Base-by-base conservation (phyloP, 345 rosid species). In the Capsella bursapastoris region DNA sequence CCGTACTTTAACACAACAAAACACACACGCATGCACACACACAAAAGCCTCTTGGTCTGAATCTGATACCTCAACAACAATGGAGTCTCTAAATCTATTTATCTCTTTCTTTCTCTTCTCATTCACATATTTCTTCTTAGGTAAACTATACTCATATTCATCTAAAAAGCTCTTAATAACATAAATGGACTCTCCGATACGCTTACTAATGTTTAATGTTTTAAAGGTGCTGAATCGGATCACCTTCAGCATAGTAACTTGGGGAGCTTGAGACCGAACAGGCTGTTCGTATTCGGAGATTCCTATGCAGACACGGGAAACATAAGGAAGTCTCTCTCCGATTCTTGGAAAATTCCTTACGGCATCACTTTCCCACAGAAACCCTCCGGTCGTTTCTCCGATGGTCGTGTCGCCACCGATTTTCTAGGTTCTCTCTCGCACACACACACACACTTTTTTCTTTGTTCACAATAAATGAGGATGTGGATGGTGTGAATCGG, bases 231-330 rank as follows among this genome's bases (percentile, higher is more conserved):
- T 55, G 28, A 49, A 64, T 65, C 66, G 71, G 72, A 64, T 44
- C 57, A 74, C 34, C 64, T 9, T 64, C 69, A 61, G 0, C 65
- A 69, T 48, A 29, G n/a, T 7, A 52, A 52, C 37, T 6, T 34
- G 52, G 34, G 64, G 27, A 61, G 64, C 32, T 6, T 72, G 62
- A 80, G n/a, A 72, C 85, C 87, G 29, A 78, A 71, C 38, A 82
- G 80, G 75, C 79, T 88, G 31, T 84, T 88, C 44, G 93, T 82
- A 13, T 88, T 86, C 15, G 93, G 93, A 48, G 90, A 86, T 74
- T 88, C 93, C 0, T 88, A 83, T 41, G 86, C 57, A 27, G 93
- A 88, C 57, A 86, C 90, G 1, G 92, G 92, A 35, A 88, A 88
- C 78, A 77, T 61, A 61, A 34, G 74, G 0, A 80, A 55, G 49